Evolutionary conservation across 2,329 filamentous ascomycete genomes (phyloP).

Genomic region (Aspergillus piperis): DNA sequence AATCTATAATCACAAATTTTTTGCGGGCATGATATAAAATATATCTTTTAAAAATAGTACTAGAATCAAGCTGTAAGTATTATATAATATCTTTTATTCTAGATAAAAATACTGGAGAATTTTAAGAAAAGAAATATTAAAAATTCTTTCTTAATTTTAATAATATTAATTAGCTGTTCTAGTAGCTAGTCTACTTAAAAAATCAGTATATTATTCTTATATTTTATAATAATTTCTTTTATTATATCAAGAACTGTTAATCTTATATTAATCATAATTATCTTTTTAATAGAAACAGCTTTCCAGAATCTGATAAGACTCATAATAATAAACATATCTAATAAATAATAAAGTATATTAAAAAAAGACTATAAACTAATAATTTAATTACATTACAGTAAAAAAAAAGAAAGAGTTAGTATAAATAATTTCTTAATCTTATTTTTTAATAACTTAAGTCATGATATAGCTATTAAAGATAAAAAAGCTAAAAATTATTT

Average conservation of each 20-base stretch:
- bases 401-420: neutral
- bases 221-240: neutral
- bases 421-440: no score
- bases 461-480: no score
- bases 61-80: neutral
- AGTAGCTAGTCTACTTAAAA: neutral
- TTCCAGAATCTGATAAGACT: neutral
- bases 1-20: neutral
- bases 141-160: neutral
- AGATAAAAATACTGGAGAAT: no score
- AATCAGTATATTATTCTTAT: neutral
- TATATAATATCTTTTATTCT: neutral
- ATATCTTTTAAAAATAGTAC: neutral
- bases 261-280: neutral
- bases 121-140: no score
- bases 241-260: neutral
- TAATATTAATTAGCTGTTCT: neutral
- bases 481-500: no score
- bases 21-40: neutral
- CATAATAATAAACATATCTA: neutral
- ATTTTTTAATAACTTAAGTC: no score
- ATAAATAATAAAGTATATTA: neutral
- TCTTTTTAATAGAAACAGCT: neutral
- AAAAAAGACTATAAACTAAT: neutral
- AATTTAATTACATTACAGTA: neutral